Evolutionary conservation across 163 green algal genomes (phyloP), one percentile per base, ranked within the genome.

Genomic region (Coccomyxa subellipsoidea): DNA sequence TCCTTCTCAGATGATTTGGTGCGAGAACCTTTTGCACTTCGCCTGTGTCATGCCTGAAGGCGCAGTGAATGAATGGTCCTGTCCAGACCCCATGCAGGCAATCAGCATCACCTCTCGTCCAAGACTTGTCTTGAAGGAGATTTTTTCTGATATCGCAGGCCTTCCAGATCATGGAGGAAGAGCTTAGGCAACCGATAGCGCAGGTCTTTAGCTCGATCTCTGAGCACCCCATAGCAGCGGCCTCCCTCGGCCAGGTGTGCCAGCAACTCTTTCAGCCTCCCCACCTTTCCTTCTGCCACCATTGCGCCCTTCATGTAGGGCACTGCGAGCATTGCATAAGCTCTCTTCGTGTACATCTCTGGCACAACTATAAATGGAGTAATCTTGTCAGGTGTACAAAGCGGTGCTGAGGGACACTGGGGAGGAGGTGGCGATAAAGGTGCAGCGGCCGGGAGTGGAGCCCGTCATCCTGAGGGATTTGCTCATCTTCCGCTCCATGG

Each of bases 361-460:
- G 47, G 47, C 47, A 27, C 23, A 2, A 59, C 3, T 12, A 18
- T 1, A 12, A 5, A 23, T 54, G 39, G 39, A 23, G 21, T 18
- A 47, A 31, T 54, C 4, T 23, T 78, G 9, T n/a, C 92, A 98
- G 92, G 96, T 99, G 69, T 98, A 98, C 92, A 94, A 94, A 81
- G 96, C 93, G 7, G 93, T 94, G 38, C 88, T 99, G 81, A 87
- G 92, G 7, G 91, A 92, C 32, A 98, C 88, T 15, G 94, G 94
- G 7, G 91, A 96, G 86, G 90, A 93, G 53, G 94, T 98, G 75
- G 94, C 94, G 4, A 85, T 98, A 38, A 98, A 98, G 82, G 96
- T 99, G 84, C 96, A 99, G 88, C 90, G 96, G 3, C 96, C 96
- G 0, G 92, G 91, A 25, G 95, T 99, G 76, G 95, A 98, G 89